Percentiles rank a stretch among this genome's conserved stretches.
Evolutionary conservation across 495 filamentous ascomycete species (phyloP).

Genomic region (Aspergillus incahuasiensis): DNA sequence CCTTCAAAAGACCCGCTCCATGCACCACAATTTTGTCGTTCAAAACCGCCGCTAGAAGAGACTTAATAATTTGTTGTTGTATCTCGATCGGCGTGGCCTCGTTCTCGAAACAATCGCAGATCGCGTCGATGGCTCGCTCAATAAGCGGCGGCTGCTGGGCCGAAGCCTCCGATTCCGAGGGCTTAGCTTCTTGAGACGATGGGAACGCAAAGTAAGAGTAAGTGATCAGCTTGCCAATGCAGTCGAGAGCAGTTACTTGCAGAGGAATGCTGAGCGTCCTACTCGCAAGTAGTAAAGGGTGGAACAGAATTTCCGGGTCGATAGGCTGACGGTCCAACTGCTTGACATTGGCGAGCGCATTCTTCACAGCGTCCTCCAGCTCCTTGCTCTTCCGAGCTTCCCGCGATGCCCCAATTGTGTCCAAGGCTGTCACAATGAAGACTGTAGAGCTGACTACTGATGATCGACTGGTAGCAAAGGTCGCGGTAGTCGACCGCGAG

Average conservation of each 20-base stretch:
- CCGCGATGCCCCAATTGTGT: conserved; percentile 82
- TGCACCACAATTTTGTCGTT: conserved; percentile 99
- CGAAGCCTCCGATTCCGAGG: conserved; percentile 42
- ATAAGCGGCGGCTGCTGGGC: conserved; percentile 64
- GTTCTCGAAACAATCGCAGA: conserved; percentile 98
- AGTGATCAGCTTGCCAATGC: conserved; percentile 96
- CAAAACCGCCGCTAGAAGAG: conserved; percentile 86
- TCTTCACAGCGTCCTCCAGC: conserved; percentile 71
- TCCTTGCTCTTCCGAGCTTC: conserved; percentile 79
- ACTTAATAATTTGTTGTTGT: conserved; percentile 97
- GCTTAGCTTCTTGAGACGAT: conserved; percentile 33
- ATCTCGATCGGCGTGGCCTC: conserved; percentile 86
- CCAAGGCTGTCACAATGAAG: conserved; percentile 87
- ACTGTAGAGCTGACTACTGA: conserved; percentile 83
- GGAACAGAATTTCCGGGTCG: conserved; percentile 87
- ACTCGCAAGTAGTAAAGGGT: conserved; percentile 82
- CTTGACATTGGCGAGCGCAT: conserved; percentile 78
- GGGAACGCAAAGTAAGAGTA: conserved; percentile 94
- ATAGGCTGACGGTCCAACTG: conserved; percentile 61
- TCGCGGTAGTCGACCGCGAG: conserved; percentile 54
- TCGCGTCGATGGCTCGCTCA: conserved; percentile 96
- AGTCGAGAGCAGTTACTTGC: conserved; percentile 87
- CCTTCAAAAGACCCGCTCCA: conserved; percentile 92
- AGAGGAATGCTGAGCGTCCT: conserved; percentile 77
- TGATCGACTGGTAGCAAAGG: conserved; percentile 48